These are phyloP conservation scores for Termitomyces sp. DNA, from an alignment of 768 basidiomycete genomes.

Conservation along the genomic window DNA sequence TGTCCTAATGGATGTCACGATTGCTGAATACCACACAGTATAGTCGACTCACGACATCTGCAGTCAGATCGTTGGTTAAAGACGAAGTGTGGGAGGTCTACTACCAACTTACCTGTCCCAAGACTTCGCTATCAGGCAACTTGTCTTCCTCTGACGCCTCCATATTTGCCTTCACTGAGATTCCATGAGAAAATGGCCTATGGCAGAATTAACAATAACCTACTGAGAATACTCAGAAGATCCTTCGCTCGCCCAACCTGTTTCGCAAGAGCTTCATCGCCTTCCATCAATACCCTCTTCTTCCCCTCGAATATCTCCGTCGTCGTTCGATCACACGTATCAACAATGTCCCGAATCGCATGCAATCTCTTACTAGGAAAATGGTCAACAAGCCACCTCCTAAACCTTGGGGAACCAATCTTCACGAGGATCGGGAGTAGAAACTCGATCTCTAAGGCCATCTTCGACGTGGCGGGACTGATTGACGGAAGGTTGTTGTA, in stretches of 20 bases:
- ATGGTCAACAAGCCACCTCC: conserved; percentile 14
- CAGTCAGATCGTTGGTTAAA: not conserved
- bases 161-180: not conserved
- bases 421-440: conserved; percentile 13
- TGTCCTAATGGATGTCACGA: not conserved
- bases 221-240: not conserved
- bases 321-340: conserved; percentile 11
- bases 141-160: conserved; percentile 22
- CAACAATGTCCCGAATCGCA: conserved; percentile 5
- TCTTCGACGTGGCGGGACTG: not conserved
- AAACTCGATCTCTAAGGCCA: not conserved
- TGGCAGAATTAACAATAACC: not conserved
- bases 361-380: conserved; percentile 6
- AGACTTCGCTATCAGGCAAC: not conserved
- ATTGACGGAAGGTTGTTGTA: not conserved
- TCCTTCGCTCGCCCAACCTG: not conserved
- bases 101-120: not conserved
- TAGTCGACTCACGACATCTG: not conserved
- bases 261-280: not conserved
- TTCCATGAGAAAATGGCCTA: no score
- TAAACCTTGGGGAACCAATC: conserved; percentile 15
- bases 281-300: not conserved
- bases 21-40: not conserved
- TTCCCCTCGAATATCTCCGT: not conserved
- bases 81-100: not conserved